These are phyloP conservation scores for Dipodascopsis tothii DNA, from an alignment of 805 yeast genomes.

Conservation along the genomic window DNA sequence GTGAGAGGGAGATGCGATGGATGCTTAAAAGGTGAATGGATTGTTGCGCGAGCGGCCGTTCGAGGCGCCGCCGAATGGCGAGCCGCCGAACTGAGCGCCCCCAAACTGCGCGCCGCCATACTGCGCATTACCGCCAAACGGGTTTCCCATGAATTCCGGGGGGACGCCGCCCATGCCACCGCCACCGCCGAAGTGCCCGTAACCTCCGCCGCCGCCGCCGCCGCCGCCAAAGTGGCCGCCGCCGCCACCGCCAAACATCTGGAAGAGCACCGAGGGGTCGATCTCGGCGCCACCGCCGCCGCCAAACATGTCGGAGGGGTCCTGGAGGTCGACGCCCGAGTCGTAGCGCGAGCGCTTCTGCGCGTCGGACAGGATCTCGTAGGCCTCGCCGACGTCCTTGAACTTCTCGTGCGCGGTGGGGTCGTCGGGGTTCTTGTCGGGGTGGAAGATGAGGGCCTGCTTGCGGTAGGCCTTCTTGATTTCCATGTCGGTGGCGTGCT, in stretches of 20 bases:
- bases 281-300: slow-evolving; percentile 44
- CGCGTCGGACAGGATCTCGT: slow-evolving; percentile 76
- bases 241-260: slow-evolving; percentile 35
- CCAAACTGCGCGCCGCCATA: slow-evolving; percentile 14
- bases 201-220: slow-evolving; percentile 39
- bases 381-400: slow-evolving; percentile 82
- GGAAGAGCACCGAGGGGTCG: slow-evolving; percentile 33
- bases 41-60: too few relatives aligned
- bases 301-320: slow-evolving; percentile 55
- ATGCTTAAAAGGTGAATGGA: too few relatives aligned
- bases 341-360: slow-evolving; percentile 87
- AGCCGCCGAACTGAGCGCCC: slow-evolving; percentile 19
- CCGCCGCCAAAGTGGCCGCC: slow-evolving; percentile 20
- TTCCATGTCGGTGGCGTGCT: slow-evolving; percentile 46
- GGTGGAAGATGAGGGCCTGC: slow-evolving; percentile 69
- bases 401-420: slow-evolving; percentile 87
- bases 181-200: slow-evolving; percentile 34
- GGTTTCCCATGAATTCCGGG: slow-evolving; percentile 13
- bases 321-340: slow-evolving; percentile 66
- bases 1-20: too few relatives aligned
- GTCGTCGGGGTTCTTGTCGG: slow-evolving; percentile 78
- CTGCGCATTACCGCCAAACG: slow-evolving; percentile 22
- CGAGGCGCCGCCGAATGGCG: too few relatives aligned
- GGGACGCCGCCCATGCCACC: slow-evolving; percentile 23
- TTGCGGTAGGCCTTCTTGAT: slow-evolving; percentile 73